These are phyloP conservation scores for Batkoa obscura DNA, from an alignment of 371 early-diverging fungal species.

Conservation along the genomic window DNA sequence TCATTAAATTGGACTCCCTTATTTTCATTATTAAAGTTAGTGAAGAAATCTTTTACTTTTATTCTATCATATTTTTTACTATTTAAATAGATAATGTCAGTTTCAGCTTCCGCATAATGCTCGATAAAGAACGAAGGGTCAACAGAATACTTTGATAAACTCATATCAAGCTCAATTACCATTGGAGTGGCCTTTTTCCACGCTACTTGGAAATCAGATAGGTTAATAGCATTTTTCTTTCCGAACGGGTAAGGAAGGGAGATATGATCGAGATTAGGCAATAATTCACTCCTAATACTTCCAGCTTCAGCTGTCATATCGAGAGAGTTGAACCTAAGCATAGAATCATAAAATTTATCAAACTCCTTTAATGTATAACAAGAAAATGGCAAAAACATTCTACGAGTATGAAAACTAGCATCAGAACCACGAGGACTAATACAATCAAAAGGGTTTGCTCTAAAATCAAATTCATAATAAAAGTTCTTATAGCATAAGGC, in stretches of 20 bases:
- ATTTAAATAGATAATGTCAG: conserved; percentile 18
- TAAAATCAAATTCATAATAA: conserved; percentile 4
- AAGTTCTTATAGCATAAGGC: conserved; percentile 20
- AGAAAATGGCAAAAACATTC: not conserved
- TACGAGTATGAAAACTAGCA: not conserved
- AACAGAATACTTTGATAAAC: conserved; percentile 14
- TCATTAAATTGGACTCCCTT: not conserved
- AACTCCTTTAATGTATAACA: not conserved
- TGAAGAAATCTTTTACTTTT: conserved; percentile 20
- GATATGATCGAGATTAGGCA: not conserved
- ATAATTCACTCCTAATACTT: not conserved
- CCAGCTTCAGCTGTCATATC: conserved; percentile 5
- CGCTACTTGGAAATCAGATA: conserved; percentile 14
- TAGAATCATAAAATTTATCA: conserved; percentile 5
- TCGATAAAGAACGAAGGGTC: conserved; percentile 16
- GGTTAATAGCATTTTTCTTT: conserved; percentile 6
- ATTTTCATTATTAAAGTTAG: conserved; percentile 13
- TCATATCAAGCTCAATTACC: conserved; percentile 13
- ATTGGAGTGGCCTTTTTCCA: conserved; percentile 22
- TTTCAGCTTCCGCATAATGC: conserved; percentile 14
- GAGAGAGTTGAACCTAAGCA: conserved; percentile 19
- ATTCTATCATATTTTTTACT: conserved; percentile 5
- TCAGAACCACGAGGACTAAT: conserved; percentile 2
- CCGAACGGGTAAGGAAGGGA: not conserved
- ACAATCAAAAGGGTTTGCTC: no score